phyloP scores from a whole-genome alignment of 805 yeast genomes.

The Yarrowia sp. region DNA sequence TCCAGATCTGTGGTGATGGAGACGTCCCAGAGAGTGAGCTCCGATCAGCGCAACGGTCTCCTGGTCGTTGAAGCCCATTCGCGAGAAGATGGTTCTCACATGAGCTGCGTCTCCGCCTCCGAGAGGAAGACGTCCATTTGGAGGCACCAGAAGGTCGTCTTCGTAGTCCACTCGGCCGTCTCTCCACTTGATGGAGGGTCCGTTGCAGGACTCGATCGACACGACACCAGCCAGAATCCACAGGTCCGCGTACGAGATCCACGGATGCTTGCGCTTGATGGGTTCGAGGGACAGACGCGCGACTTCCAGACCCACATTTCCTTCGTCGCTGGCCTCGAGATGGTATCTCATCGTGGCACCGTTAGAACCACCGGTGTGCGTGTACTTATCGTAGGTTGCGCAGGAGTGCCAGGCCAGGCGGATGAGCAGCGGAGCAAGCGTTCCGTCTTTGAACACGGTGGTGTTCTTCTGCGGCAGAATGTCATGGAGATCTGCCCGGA shows the following conservation, averaged over 20 bases:
- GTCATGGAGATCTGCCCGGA: neutral
- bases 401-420: constrained; percentile 85
- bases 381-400: constrained; percentile 68
- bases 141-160: constrained; percentile 54
- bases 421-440: constrained; percentile 71
- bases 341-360: constrained; percentile 55
- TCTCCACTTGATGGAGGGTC: constrained; percentile 73
- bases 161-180: constrained; percentile 64
- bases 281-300: constrained; percentile 59
- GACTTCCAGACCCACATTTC: constrained; percentile 49
- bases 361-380: constrained; percentile 52
- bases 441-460: constrained; percentile 51
- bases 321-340: constrained; percentile 46
- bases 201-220: constrained; percentile 61
- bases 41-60: constrained; percentile 60
- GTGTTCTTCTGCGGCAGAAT: constrained; percentile 38
- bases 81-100: constrained; percentile 51
- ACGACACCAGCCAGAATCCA: constrained; percentile 69
- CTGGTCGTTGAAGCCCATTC: constrained; percentile 60
- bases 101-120: constrained; percentile 55
- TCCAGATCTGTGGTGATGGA: constrained; percentile 64
- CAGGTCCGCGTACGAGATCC: constrained; percentile 62
- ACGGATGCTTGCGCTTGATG: constrained; percentile 54
- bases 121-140: constrained; percentile 61
- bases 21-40: constrained; percentile 62